These are phyloP conservation scores for Tricholoma sp. DNA, from an alignment of 768 basidiomycete species.

Conservation along the genomic window DNA sequence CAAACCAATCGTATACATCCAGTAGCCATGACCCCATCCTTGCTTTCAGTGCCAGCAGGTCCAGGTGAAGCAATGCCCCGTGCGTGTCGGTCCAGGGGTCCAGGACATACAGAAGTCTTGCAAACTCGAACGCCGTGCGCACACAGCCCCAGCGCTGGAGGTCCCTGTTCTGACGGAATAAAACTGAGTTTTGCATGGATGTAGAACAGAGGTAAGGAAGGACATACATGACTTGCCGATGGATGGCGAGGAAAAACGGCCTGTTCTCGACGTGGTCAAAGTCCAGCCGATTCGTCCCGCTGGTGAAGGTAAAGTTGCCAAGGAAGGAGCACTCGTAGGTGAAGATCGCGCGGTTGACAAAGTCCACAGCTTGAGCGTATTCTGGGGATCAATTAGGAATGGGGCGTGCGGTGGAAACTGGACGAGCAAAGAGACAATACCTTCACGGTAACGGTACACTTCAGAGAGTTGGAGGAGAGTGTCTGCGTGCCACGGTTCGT, in stretches of 20 bases:
- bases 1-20: conserved; percentile 53
- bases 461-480: conserved; percentile 85
- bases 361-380: conserved; percentile 78
- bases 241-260: conserved; percentile 85
- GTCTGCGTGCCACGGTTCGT: conserved; percentile 89
- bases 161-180: conserved; percentile 42
- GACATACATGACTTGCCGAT: conserved; percentile 74
- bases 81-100: conserved; percentile 91
- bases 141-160: conserved; percentile 86
- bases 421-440: conserved; percentile 33
- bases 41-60: conserved; percentile 79
- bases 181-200: not conserved
- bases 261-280: conserved; percentile 90
- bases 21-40: conserved; percentile 80
- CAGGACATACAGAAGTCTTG: conserved; percentile 76
- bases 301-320: conserved; percentile 80
- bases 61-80: conserved; percentile 75
- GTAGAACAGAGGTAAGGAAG: not conserved
- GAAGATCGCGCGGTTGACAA: conserved; percentile 89
- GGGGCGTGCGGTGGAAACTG: not conserved
- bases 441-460: conserved; percentile 83
- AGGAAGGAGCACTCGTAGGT: conserved; percentile 89
- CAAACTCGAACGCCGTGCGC: conserved; percentile 88
- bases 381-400: conserved; percentile 37
- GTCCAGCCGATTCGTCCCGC: conserved; percentile 77